Percentiles rank a stretch among this genome's conserved stretches.
These are phyloP conservation scores for Plasmodium sp. DNA, from an alignment of 169 alveolate species.

Conservation along the genomic window DNA sequence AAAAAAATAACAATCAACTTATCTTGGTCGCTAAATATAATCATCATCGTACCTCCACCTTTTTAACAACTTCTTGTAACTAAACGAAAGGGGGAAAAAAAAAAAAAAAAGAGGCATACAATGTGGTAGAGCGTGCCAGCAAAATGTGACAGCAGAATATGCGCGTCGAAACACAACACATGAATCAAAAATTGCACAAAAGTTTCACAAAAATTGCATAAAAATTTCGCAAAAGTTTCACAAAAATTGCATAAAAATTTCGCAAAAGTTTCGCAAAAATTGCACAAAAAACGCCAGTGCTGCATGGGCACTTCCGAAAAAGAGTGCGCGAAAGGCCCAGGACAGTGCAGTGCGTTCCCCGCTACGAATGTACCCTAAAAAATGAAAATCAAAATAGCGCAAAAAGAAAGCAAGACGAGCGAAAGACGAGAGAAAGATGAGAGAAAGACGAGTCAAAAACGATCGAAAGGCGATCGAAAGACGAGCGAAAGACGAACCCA, in stretches of 20 bases:
- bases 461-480: not conserved
- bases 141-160: not conserved
- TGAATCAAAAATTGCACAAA: not conserved
- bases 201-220: too few relatives aligned
- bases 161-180: not conserved
- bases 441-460: not conserved
- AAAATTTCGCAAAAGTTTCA: not conserved
- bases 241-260: not conserved
- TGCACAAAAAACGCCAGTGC: not conserved
- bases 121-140: not conserved
- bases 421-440: not conserved
- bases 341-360: not conserved
- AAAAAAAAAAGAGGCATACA: not conserved
- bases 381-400: not conserved
- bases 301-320: not conserved
- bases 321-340: not conserved
- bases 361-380: not conserved
- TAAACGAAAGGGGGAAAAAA: not conserved
- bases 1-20: not conserved
- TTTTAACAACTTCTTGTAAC: conserved; percentile 62
- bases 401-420: not conserved
- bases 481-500: not conserved
- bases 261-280: too few relatives aligned
- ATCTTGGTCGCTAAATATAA: conserved; percentile 12
- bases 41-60: conserved; percentile 77